These are phyloP conservation scores for Fragaria ananassa DNA, from an alignment of 306 rosid genomes.

Conservation along the genomic window DNA sequence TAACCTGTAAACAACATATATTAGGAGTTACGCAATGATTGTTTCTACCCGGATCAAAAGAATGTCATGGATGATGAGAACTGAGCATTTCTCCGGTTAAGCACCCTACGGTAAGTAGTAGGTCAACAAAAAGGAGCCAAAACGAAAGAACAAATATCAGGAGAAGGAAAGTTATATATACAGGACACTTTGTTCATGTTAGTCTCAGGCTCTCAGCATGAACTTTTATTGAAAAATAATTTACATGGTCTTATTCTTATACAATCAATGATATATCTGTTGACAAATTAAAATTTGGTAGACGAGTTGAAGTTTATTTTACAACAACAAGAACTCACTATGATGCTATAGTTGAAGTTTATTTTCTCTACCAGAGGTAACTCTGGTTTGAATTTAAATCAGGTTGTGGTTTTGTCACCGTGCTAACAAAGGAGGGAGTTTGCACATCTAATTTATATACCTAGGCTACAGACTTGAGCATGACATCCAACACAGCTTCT, in stretches of 20 bases:
- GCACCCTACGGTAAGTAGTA: not conserved
- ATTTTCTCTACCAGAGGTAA: not conserved
- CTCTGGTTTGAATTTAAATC: not conserved
- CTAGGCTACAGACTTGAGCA: constrained; percentile 50
- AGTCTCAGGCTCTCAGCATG: not conserved
- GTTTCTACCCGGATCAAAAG: not conserved
- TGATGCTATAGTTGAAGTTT: not conserved
- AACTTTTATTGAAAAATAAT: constrained; percentile 3
- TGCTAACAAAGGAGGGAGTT: constrained; percentile 21
- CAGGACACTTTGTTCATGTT: not conserved
- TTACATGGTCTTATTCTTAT: not conserved
- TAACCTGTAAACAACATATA: not conserved
- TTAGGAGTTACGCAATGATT: not conserved
- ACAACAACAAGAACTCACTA: constrained; percentile 15
- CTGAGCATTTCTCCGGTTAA: not conserved
- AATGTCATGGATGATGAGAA: not conserved
- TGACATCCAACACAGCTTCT: constrained; percentile 63
- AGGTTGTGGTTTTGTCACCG: not conserved
- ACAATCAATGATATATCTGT: not conserved
- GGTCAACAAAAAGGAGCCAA: not conserved
- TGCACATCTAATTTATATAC: constrained; percentile 14
- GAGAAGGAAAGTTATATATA: not conserved
- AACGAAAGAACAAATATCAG: not conserved
- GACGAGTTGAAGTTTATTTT: not conserved
- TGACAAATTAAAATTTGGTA: not conserved